Conservation (phyloP, 2,329 filamentous ascomycete species). For the Ophiocordyceps camponoti-leonardi region DNA sequence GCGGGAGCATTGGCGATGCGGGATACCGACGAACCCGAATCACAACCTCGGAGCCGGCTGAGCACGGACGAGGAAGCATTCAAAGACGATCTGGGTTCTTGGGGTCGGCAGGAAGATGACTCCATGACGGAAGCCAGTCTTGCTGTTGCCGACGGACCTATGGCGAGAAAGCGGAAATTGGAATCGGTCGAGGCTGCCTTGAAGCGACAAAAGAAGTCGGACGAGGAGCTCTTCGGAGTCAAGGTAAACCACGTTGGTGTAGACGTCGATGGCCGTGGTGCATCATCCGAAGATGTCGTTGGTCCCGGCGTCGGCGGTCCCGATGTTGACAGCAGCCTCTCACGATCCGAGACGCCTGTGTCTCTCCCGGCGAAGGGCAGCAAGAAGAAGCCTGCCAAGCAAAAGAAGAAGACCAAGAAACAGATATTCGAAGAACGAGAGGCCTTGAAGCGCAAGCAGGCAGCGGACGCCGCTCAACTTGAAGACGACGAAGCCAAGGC, state of each 20-base stretch:
- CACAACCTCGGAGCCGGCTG: constrained; percentile 60
- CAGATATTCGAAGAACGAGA: constrained; percentile 54
- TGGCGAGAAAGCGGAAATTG: constrained; percentile 56
- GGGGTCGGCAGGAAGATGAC: constrained; percentile 39
- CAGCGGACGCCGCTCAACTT: constrained; percentile 22
- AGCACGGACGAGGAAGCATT: constrained; percentile 40
- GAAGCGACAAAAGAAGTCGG: constrained; percentile 65
- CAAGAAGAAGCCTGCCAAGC: constrained; percentile 37
- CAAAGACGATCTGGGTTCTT: constrained; percentile 30
- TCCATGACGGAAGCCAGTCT: constrained; percentile 60
- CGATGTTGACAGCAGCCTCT: constrained; percentile 18
- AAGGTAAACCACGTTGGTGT: constrained; percentile 35
- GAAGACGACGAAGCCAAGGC: constrained; percentile 23
- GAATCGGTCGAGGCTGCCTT: constrained; percentile 52
- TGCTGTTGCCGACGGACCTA: constrained; percentile 37
- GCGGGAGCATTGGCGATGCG: constrained; percentile 39
- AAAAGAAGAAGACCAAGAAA: constrained; percentile 66
- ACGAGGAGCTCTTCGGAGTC: constrained; percentile 61
- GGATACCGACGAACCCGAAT: constrained; percentile 77
- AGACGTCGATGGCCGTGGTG: constrained; percentile 26
- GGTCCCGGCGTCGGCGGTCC: constrained; percentile 17
- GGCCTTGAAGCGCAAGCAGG: constrained; percentile 38
- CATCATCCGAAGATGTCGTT: constrained; percentile 34
- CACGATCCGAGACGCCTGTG: constrained; percentile 29
- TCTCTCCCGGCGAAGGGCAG: constrained; percentile 26